These are phyloP conservation scores for Chlorella sp. DNA, from an alignment of 139 green algal genomes.

Conservation along the genomic window DNA sequence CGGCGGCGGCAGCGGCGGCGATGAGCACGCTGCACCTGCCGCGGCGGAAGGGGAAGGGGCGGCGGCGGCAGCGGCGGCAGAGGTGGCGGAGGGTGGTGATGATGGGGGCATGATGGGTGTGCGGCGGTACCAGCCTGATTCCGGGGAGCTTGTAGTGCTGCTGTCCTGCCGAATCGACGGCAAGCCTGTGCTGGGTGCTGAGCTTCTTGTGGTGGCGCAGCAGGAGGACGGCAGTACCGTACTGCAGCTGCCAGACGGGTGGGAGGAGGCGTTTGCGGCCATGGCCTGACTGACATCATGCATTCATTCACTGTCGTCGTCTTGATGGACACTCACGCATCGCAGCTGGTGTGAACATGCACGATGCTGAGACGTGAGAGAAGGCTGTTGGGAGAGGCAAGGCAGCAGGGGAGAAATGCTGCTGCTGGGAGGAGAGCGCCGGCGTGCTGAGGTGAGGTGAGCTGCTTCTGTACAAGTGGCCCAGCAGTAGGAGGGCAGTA, in stretches of 20 bases:
- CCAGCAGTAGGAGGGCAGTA: no score
- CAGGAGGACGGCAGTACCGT: neutral
- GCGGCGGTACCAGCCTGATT: slow-evolving; percentile 1
- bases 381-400: no score
- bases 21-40: neutral
- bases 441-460: no score
- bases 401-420: no score
- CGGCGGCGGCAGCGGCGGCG: neutral
- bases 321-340: no score
- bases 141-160: slow-evolving; percentile 19
- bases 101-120: neutral
- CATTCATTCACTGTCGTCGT: no score
- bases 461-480: no score
- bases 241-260: slow-evolving; percentile 17
- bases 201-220: slow-evolving; percentile 18
- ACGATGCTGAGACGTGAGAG: no score
- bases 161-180: neutral
- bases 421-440: no score
- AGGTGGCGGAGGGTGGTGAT: neutral
- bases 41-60: neutral
- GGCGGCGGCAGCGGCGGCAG: neutral
- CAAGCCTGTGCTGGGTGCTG: slow-evolving; percentile 12
- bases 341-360: no score
- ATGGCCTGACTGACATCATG: neutral
- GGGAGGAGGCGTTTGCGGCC: neutral